A percentile compares a stretch with the other conserved stretches of the same genome.
These are phyloP conservation scores for Solanum arcanum DNA, from an alignment of 257 asterid genomes.

Conservation along the genomic window DNA sequence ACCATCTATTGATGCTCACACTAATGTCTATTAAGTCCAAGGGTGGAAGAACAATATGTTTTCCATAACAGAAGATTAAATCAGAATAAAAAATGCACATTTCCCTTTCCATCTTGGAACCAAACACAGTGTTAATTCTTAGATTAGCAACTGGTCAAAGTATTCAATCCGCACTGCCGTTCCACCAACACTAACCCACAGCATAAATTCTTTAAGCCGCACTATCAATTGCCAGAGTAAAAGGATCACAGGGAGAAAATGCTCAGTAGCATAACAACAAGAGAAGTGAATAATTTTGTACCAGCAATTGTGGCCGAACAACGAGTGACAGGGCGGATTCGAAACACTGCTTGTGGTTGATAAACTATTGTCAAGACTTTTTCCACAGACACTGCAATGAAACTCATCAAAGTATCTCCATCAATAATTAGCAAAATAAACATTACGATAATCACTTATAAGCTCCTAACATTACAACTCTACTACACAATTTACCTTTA, in stretches of 20 bases:
- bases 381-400: slow-evolving; percentile 84
- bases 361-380: slow-evolving; percentile 71
- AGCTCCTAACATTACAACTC: neutral
- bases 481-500: slow-evolving; percentile 33
- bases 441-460: neutral
- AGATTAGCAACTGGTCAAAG: neutral
- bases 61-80: neutral
- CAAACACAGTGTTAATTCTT: neutral
- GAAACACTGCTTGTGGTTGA: slow-evolving; percentile 95
- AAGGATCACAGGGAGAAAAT: neutral
- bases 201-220: neutral
- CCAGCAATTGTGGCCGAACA: slow-evolving; percentile 97
- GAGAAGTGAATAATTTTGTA: slow-evolving; percentile 4
- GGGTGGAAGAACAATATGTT: neutral
- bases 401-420: neutral
- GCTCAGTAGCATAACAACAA: neutral
- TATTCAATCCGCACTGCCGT: neutral
- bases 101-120: neutral
- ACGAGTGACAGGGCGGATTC: slow-evolving; percentile 90
- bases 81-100: neutral
- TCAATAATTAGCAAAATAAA: neutral
- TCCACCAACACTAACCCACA: neutral
- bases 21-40: neutral
- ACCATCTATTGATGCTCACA: neutral
- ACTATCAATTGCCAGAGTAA: neutral